phyloP scores from a whole-genome alignment of 140 eudicot genomes.

The Flaveria floridana region DNA sequence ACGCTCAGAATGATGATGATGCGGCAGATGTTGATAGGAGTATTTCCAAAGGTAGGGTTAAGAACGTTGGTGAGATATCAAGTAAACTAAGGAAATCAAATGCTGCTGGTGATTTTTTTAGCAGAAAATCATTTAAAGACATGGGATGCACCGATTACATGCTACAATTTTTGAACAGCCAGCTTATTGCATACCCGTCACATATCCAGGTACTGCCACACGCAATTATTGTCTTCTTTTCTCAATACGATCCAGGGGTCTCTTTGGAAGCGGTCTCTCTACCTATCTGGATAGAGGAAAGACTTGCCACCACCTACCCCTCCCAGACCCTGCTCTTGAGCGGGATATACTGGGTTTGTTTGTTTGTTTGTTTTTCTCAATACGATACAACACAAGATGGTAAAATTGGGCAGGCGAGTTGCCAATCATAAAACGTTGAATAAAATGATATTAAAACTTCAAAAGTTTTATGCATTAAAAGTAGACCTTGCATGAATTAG shows the following conservation, averaged over 20 bases:
- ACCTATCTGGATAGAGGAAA: too few relatives aligned
- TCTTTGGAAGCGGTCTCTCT: too few relatives aligned
- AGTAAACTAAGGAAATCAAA: constrained; percentile 41
- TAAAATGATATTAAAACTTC: background rate
- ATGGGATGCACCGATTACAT: constrained; percentile 66
- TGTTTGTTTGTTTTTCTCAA: too few relatives aligned
- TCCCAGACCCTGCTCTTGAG: too few relatives aligned
- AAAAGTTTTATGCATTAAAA: background rate
- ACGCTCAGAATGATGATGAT: constrained; percentile 13
- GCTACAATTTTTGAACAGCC: constrained; percentile 55
- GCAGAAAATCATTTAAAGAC: constrained; percentile 75
- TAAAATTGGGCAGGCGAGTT: background rate
- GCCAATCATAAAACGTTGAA: background rate
- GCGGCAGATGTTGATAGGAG: constrained; percentile 10
- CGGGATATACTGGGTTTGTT: too few relatives aligned
- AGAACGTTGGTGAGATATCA: constrained; percentile 25
- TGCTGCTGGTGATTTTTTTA: constrained; percentile 56
- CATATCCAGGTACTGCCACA: constrained; percentile 69
- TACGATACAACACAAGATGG: background rate
- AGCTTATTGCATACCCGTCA: constrained; percentile 65
- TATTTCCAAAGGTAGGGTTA: constrained; percentile 8
- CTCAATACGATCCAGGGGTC: background rate
- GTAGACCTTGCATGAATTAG: background rate
- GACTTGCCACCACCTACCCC: too few relatives aligned
- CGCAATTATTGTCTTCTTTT: constrained; percentile 17